Conservation (phyloP, 345 rosid genomes). For the Ceriops zippeliana region DNA sequence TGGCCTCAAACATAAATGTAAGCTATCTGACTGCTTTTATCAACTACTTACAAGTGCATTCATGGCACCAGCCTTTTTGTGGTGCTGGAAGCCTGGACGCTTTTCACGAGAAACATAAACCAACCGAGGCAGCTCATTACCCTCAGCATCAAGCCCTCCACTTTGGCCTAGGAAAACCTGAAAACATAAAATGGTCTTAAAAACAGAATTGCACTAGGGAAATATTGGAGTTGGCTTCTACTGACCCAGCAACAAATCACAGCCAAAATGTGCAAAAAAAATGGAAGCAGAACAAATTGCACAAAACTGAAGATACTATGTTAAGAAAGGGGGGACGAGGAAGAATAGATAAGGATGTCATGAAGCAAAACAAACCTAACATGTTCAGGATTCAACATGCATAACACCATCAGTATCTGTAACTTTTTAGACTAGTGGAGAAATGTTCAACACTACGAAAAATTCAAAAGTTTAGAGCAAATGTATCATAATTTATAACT, state of each 20-base stretch:
- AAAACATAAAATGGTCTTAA: conserved; percentile 8
- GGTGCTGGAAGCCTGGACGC: conserved; percentile 98
- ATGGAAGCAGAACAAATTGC: neutral
- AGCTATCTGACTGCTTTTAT: conserved; percentile 6
- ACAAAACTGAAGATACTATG: too few species aligned
- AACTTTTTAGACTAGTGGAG: too few species aligned
- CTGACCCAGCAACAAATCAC: neutral
- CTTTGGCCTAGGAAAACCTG: conserved; percentile 97
- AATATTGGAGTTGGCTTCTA: neutral
- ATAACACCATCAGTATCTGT: too few species aligned
- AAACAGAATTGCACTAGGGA: neutral
- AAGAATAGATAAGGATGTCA: too few species aligned
- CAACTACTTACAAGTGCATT: conserved; percentile 69
- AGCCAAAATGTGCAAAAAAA: neutral
- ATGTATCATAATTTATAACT: too few species aligned
- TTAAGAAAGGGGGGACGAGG: too few species aligned
- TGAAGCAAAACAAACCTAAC: neutral
- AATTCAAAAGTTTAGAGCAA: too few species aligned
- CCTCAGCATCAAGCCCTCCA: conserved; percentile 94
- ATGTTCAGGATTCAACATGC: too few species aligned
- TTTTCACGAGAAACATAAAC: conserved; percentile 97
- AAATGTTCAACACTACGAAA: too few species aligned
- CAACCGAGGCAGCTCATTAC: conserved; percentile 85
- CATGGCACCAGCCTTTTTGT: conserved; percentile 99
- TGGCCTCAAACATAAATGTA: conserved; percentile 1